Evolutionary conservation across 2,329 filamentous ascomycete genomes (phyloP).

Genomic region (Pseudocercospora macadamiae): DNA sequence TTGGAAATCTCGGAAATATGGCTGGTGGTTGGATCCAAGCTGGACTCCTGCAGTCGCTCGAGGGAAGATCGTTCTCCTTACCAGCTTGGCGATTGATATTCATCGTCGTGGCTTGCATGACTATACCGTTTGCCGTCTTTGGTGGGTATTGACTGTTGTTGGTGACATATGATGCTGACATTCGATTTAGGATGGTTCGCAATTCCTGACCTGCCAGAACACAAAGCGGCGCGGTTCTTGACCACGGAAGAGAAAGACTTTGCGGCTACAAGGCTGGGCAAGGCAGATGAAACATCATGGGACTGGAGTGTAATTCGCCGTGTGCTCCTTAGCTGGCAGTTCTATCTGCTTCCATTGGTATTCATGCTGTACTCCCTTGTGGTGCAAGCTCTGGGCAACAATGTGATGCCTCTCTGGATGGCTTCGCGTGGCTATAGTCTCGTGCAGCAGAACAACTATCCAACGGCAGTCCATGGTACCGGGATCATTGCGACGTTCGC

Average conservation of each 20-base stretch:
- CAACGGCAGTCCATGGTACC: conserved; percentile 46
- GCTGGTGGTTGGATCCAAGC: conserved; percentile 52
- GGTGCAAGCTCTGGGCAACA: conserved; percentile 49
- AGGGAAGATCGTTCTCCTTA: conserved; percentile 39
- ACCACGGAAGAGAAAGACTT: conserved; percentile 41
- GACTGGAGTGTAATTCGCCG: conserved; percentile 38
- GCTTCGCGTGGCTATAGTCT: conserved; percentile 48
- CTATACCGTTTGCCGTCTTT: conserved; percentile 47
- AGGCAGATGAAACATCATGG: conserved; percentile 29
- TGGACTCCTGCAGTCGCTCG: conserved; percentile 42
- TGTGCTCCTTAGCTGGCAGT: conserved; percentile 50
- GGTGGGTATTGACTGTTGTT: conserved; percentile 23
- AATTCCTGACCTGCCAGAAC: conserved; percentile 48
- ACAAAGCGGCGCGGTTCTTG: conserved; percentile 48
- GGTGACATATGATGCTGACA: not conserved
- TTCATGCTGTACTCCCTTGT: conserved; percentile 54
- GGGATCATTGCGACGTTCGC: conserved; percentile 48
- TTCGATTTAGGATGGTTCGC: conserved; percentile 41
- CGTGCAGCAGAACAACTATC: conserved; percentile 52
- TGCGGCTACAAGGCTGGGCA: conserved; percentile 43
- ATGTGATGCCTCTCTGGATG: conserved; percentile 53
- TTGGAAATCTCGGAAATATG: conserved; percentile 50
- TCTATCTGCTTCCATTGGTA: conserved; percentile 49
- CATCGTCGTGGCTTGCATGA: conserved; percentile 48
- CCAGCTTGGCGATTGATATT: conserved; percentile 51